A percentile compares a stretch with the other conserved stretches of the same genome.
phyloP scores from a whole-genome alignment of 352 stramenopile genomes.

The Albugo candida region DNA sequence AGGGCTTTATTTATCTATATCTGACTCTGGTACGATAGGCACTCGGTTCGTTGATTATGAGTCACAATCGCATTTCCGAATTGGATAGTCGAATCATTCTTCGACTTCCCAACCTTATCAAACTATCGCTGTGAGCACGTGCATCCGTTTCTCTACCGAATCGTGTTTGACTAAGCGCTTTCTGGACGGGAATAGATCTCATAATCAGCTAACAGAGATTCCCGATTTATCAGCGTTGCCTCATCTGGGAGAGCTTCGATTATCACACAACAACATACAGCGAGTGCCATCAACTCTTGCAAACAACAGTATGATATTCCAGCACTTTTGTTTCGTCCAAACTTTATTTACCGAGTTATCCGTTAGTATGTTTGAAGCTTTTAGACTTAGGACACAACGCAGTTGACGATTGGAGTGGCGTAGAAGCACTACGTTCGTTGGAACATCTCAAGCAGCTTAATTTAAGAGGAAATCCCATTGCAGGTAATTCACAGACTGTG shows the following conservation, averaged over 20 bases:
- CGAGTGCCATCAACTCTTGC: slow-evolving; percentile 34
- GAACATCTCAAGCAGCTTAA: slow-evolving; percentile 60
- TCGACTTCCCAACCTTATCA: slow-evolving; percentile 48
- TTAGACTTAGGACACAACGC: slow-evolving; percentile 64
- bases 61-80: slow-evolving; percentile 60
- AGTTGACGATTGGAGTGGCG: slow-evolving; percentile 59
- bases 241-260: slow-evolving; percentile 51
- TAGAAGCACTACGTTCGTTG: slow-evolving; percentile 37
- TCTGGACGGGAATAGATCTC: slow-evolving; percentile 21
- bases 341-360: neutral
- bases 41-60: slow-evolving; percentile 72
- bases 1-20: neutral
- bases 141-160: neutral
- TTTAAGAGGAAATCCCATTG: slow-evolving; percentile 61
- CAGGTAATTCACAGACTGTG: slow-evolving; percentile 24
- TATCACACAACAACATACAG: slow-evolving; percentile 68
- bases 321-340: neutral
- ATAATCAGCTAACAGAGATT: slow-evolving; percentile 57
- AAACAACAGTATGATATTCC: slow-evolving; percentile 29
- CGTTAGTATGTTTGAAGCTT: slow-evolving; percentile 53
- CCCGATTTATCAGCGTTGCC: slow-evolving; percentile 42
- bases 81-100: slow-evolving; percentile 38
- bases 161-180: slow-evolving; percentile 1
- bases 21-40: slow-evolving; percentile 12
- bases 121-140: slow-evolving; percentile 58